These are phyloP conservation scores for Cryptococcus sp. DNA, from an alignment of 1,284 basidiomycete species.

Conservation along the genomic window DNA sequence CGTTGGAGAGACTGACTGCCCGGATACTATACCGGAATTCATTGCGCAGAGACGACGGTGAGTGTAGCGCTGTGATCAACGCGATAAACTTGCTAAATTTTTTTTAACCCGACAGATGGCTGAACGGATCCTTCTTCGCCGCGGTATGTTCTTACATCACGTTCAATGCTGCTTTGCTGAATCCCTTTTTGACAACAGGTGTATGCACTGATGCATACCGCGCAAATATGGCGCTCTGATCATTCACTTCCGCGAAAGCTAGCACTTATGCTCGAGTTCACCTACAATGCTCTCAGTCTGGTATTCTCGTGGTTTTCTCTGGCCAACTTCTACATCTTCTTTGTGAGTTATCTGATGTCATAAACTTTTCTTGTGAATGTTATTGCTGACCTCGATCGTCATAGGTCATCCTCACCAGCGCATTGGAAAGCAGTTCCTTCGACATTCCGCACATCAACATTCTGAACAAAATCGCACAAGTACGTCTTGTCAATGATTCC, in stretches of 20 bases:
- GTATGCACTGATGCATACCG: conserved; percentile 62
- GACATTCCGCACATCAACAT: conserved; percentile 68
- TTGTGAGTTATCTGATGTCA: conserved; percentile 62
- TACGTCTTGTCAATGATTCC: conserved; percentile 43
- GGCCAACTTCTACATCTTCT: conserved; percentile 95
- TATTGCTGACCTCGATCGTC: background rate
- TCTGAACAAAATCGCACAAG: conserved; percentile 77
- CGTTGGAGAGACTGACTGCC: conserved; percentile 94
- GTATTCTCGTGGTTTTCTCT: conserved; percentile 88
- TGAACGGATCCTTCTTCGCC: conserved; percentile 88
- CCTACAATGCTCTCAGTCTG: conserved; percentile 86
- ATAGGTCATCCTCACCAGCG: conserved; percentile 81
- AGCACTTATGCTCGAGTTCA: conserved; percentile 72
- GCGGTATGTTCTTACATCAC: conserved; percentile 53
- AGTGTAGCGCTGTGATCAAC: conserved; percentile 56
- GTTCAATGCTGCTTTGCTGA: conserved; percentile 26
- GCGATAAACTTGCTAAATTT: conserved; percentile 1
- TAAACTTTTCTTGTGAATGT: background rate
- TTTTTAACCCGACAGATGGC: conserved; percentile 48
- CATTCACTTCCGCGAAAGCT: conserved; percentile 78
- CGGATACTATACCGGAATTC: conserved; percentile 90
- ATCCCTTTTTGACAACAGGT: conserved; percentile 36
- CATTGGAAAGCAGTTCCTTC: conserved; percentile 76
- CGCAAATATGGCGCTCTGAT: conserved; percentile 80
- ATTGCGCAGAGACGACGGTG: conserved; percentile 68